A percentile compares a stretch with the other conserved stretches of the same genome.
These are phyloP conservation scores for Gentiana dahurica DNA, from an alignment of 257 asterid genomes.

Conservation along the genomic window DNA sequence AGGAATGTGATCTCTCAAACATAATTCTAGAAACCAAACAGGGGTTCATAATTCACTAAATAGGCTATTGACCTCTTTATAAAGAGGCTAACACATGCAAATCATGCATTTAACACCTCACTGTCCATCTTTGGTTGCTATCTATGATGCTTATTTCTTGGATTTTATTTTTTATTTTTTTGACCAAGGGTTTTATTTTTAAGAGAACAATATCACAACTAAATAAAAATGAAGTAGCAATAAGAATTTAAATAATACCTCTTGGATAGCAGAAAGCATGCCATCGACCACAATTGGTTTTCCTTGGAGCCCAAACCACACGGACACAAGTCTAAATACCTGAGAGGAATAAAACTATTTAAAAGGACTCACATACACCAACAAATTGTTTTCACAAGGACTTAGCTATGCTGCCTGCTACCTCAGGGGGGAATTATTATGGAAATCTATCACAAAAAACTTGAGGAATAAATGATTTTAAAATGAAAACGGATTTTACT, in stretches of 20 bases:
- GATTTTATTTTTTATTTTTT: too few relatives aligned
- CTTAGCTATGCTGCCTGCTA: neutral
- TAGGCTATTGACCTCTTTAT: neutral
- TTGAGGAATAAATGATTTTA: neutral
- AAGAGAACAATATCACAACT: too few relatives aligned
- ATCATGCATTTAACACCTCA: too few relatives aligned
- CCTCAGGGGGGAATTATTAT: neutral
- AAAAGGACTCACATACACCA: neutral
- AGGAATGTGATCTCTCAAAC: neutral
- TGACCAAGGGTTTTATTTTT: too few relatives aligned
- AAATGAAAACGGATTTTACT: neutral
- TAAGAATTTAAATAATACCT: conserved; percentile 33
- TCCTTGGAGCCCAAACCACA: conserved; percentile 82
- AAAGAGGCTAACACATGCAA: too few relatives aligned
- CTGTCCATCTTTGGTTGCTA: too few relatives aligned
- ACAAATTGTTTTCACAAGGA: neutral
- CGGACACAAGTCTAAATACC: conserved; percentile 96
- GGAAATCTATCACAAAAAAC: neutral
- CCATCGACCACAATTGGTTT: conserved; percentile 59
- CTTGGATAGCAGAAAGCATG: conserved; percentile 65
- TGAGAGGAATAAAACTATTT: conserved; percentile 18
- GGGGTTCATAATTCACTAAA: neutral
- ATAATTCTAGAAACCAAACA: neutral
- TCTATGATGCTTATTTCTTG: too few relatives aligned
- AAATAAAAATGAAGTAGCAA: neutral